Evolutionary conservation across 1,284 basidiomycete genomes (phyloP).

Genomic region (Papiliotrema terrestris): DNA sequence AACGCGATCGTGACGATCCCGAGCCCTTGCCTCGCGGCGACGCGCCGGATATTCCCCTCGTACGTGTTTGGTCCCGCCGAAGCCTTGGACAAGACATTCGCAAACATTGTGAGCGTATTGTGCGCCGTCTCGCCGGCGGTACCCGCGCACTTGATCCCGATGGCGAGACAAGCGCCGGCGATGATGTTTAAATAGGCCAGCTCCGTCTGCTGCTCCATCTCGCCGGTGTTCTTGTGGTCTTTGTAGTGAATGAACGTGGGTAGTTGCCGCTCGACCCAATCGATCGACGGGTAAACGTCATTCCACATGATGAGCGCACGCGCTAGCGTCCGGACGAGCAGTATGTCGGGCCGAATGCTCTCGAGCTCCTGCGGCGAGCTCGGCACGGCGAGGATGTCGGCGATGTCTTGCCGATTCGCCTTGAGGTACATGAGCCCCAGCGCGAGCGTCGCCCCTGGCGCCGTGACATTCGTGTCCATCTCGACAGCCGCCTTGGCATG

Average conservation of each 20-base stretch:
- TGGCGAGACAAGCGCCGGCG: conserved; percentile 83
- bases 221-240: conserved; percentile 48
- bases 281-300: conserved; percentile 63
- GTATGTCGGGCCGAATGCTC: conserved; percentile 78
- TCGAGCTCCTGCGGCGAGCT: conserved; percentile 74
- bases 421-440: conserved; percentile 89
- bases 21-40: conserved; percentile 80
- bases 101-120: conserved; percentile 71
- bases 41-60: conserved; percentile 78
- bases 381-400: conserved; percentile 78
- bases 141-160: conserved; percentile 90
- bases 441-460: conserved; percentile 84
- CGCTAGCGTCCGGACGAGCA: conserved; percentile 75
- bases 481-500: conserved; percentile 6
- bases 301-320: conserved; percentile 86
- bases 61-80: conserved; percentile 62
- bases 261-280: conserved; percentile 75
- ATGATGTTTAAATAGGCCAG: conserved; percentile 84
- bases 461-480: conserved; percentile 78
- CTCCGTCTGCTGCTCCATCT: conserved; percentile 70
- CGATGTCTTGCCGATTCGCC: conserved; percentile 76
- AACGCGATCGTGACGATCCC: conserved; percentile 81
- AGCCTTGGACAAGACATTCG: conserved; percentile 62
- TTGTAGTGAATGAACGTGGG: conserved; percentile 65
- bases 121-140: conserved; percentile 85